Evolutionary conservation across 257 asterid species (phyloP).

Genomic region (Mitragyna speciosa): DNA sequence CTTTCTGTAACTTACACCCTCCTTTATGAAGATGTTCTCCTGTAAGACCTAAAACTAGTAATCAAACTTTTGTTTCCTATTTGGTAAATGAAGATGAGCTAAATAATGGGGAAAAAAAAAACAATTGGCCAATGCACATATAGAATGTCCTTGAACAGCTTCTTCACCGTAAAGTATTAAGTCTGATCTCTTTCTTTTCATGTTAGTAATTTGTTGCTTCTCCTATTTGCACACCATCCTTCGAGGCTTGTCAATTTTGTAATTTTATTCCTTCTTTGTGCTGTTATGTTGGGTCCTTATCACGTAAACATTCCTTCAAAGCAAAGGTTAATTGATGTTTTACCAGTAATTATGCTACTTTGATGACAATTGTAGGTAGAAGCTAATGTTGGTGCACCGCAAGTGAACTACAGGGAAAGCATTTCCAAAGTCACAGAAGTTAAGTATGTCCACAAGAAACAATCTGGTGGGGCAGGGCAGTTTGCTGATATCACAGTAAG

Average conservation of each 20-base stretch:
- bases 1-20: not conserved
- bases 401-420: slow-evolving; percentile 96
- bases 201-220: not conserved
- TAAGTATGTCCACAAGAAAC: slow-evolving; percentile 91
- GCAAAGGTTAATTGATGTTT: not conserved
- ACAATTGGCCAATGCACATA: not conserved
- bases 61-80: not conserved
- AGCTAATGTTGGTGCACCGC: slow-evolving; percentile 99
- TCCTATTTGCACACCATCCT: not conserved
- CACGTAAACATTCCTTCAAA: not conserved
- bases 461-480: slow-evolving; percentile 96
- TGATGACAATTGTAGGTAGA: slow-evolving; percentile 60
- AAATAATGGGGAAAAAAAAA: not conserved
- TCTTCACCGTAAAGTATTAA: not conserved
- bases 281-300: not conserved
- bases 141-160: not conserved
- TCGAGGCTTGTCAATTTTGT: not conserved
- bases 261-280: not conserved
- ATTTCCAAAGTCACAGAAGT: slow-evolving; percentile 75
- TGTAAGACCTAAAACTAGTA: not conserved
- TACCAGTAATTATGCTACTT: slow-evolving; percentile 2
- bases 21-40: not conserved
- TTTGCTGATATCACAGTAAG: slow-evolving; percentile 87
- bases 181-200: not conserved
- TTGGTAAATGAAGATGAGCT: not conserved